Conservation (phyloP, 176 grass and related monocot genomes). For the Oryza glumipatula region DNA sequence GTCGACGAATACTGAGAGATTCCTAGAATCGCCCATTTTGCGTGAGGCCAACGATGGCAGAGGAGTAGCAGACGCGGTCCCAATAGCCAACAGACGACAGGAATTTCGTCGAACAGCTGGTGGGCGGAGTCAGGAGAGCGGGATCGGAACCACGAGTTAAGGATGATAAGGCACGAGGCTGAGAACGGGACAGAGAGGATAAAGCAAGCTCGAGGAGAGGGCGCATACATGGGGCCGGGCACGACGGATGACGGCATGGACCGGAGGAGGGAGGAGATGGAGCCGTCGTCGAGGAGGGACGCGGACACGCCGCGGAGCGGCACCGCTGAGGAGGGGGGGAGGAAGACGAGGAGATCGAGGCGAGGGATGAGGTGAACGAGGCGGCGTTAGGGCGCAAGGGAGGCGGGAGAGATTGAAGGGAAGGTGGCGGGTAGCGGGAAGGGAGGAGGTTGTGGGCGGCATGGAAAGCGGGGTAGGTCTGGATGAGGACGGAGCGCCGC, state of each 20-base stretch:
- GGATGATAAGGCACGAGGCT: slow-evolving; percentile 18
- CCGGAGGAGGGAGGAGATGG: slow-evolving; percentile 46
- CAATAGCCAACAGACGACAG: neutral
- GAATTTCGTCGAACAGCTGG: slow-evolving; percentile 57
- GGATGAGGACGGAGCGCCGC: slow-evolving; percentile 31
- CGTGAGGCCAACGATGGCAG: slow-evolving; percentile 38
- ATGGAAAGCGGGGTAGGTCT: slow-evolving; percentile 19
- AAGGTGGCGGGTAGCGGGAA: slow-evolving; percentile 22
- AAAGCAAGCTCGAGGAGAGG: slow-evolving; percentile 45
- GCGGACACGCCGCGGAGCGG: slow-evolving; percentile 10
- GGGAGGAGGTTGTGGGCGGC: slow-evolving; percentile 34
- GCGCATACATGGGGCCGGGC: slow-evolving; percentile 34
- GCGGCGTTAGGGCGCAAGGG: slow-evolving; percentile 15
- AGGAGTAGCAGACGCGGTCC: slow-evolving; percentile 47
- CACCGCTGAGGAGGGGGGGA: neutral
- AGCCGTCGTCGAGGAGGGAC: slow-evolving; percentile 40
- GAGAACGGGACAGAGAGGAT: slow-evolving; percentile 13
- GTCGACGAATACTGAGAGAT: slow-evolving; percentile 33
- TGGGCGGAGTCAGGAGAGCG: neutral
- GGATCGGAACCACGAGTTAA: neutral
- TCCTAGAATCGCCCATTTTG: slow-evolving; percentile 13
- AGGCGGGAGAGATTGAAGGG: slow-evolving; percentile 19
- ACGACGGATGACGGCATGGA: slow-evolving; percentile 24
- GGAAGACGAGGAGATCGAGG: neutral
- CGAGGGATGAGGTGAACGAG: slow-evolving; percentile 26